A percentile compares a stretch with the other conserved stretches of the same genome.
These are phyloP conservation scores for Yarrowia sp. DNA, from an alignment of 805 yeast genomes.

Conservation along the genomic window DNA sequence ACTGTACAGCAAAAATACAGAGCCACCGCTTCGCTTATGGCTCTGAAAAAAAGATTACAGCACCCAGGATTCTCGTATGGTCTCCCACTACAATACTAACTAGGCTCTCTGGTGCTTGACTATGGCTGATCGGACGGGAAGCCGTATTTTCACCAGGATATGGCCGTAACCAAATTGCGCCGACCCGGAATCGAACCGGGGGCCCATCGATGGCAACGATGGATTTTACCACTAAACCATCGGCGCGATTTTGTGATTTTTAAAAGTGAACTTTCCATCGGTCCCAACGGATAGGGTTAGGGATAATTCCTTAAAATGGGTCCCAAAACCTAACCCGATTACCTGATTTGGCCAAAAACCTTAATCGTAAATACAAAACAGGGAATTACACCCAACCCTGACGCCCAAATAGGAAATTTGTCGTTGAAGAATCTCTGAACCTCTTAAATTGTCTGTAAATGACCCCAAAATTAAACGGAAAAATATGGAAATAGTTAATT, in stretches of 20 bases:
- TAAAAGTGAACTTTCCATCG: not conserved
- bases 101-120: conserved; percentile 21
- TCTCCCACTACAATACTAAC: conserved; percentile 21
- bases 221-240: conserved; percentile 19
- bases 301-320: not conserved
- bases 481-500: no score
- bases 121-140: conserved; percentile 20
- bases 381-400: not conserved
- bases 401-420: no score
- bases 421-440: no score
- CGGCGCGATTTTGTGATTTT: not conserved
- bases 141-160: conserved; percentile 17
- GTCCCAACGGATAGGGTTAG: not conserved
- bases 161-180: conserved; percentile 15
- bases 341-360: not conserved
- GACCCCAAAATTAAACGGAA: no score
- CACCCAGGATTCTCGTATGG: conserved; percentile 21
- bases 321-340: not conserved
- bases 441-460: no score
- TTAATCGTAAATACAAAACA: not conserved
- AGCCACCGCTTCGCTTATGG: not conserved
- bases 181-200: conserved; percentile 20
- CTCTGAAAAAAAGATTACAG: not conserved
- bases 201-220: conserved; percentile 20
- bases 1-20: no score